Evolutionary conservation across 2,329 filamentous ascomycete species (phyloP), one percentile per base, ranked within the genome.

Genomic region (Trichoderma citrinoviride): DNA sequence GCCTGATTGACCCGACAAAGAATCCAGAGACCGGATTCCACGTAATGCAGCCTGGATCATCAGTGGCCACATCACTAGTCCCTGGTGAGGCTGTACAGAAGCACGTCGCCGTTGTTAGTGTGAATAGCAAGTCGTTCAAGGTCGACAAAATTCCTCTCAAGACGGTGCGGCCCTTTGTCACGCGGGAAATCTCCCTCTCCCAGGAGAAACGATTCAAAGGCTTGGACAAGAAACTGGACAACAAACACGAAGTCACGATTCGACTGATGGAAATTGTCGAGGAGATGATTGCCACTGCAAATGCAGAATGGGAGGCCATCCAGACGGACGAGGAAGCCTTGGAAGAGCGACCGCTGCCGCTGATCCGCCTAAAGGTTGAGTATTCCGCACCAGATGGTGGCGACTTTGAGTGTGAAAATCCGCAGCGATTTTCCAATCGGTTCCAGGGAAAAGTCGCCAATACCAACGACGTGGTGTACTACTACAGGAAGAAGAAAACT

Each of bases 31-130:
- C 90, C 54, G 90, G 90, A 0, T 99, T 99, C 71, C 88, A 95
- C 70, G 94, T 99, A 68, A 97, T 99, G 87, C 95, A 99, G 72
- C 95, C 95, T 0, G 95, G 95, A 0, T 99, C 95, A 0, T 98
- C 95, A 0, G 90, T 99, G 0, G 95, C 94, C 0, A 99, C 95
- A 1, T 98, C 95, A 0, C 81, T 99, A 0, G 88, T 95, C 8
- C 90, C 91, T 0, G 93, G 93, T 29, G 95, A 99, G 77, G 91
- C 95, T 0, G 92, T 93, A 1, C 82, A 92, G 7, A 99, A 99
- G 74, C 91, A 98, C 64, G 91, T 98, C 7, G 89, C 93, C 1
- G 90, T 99, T 21, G 75, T 98, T 56, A 95, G 84, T 70, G 81
- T 99, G 60, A 95, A 88, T 0, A 94, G 93, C 8, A 91, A 88